Evolutionary conservation across 352 stramenopile genomes (phyloP).

Genomic region (Globisporangium irregulare): DNA sequence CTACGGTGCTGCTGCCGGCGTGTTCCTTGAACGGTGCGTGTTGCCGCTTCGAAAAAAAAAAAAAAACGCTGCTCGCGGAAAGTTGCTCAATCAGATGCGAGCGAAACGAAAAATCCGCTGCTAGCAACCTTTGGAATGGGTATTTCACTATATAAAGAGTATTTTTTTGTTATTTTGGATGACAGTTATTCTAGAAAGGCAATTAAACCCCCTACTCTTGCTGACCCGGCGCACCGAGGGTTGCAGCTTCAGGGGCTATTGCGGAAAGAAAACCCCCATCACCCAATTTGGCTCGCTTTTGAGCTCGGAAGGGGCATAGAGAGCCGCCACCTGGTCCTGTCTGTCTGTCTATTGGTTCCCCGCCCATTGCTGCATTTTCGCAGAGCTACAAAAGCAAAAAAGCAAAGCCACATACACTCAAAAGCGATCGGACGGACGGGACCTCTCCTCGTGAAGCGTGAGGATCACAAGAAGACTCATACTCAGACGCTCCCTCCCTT

Average conservation of each 20-base stretch:
- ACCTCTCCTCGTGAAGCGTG: neutral
- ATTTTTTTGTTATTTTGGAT: neutral
- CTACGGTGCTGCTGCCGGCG: neutral
- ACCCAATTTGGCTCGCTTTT: neutral
- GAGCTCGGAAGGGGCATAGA: neutral
- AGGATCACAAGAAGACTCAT: neutral
- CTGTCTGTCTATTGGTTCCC: neutral
- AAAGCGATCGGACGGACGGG: neutral
- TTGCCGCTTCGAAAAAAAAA: slow-evolving; percentile 11
- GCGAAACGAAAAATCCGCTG: neutral
- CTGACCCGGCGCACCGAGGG: neutral
- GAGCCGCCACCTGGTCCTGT: neutral
- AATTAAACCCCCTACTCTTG: neutral
- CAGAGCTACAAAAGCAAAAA: neutral
- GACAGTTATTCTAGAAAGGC: no score
- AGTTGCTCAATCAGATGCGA: neutral
- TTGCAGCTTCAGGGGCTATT: neutral
- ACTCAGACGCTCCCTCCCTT: neutral
- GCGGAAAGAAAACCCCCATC: neutral
- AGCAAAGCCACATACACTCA: neutral
- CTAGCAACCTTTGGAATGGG: neutral
- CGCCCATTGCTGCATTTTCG: neutral
- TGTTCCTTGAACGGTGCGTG: slow-evolving; percentile 16
- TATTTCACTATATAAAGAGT: neutral
- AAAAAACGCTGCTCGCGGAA: neutral